phyloP scores from a whole-genome alignment of 202 grass and related monocot species.

The Cymbopogon flexuosus region DNA sequence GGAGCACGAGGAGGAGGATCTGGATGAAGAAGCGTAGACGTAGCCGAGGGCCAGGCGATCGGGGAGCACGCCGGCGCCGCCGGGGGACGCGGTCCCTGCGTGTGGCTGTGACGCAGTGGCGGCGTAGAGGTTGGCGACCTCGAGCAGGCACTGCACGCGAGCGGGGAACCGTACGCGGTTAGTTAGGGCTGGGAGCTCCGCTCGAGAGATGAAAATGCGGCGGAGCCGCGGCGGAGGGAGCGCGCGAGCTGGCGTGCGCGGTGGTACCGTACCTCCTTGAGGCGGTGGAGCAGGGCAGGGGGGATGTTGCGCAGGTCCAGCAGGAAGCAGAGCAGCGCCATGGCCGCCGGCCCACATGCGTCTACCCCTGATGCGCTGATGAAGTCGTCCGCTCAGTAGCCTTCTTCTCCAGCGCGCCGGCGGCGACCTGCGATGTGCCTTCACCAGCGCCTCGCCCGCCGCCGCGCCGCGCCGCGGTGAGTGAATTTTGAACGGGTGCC shows the following conservation, averaged over 20 bases:
- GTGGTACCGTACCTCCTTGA: constrained; percentile 56
- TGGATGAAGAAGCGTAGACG: constrained; percentile 25
- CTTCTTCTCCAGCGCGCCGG: constrained; percentile 20
- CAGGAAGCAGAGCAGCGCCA: constrained; percentile 89
- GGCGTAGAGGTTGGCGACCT: constrained; percentile 81
- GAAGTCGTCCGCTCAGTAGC: neutral
- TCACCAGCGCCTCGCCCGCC: neutral
- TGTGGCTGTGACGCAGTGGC: constrained; percentile 22
- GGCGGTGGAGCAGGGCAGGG: constrained; percentile 47
- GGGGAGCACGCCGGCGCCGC: constrained; percentile 27
- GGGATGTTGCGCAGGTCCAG: constrained; percentile 83
- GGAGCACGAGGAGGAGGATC: neutral
- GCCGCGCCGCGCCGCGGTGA: neutral
- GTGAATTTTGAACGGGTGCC: neutral
- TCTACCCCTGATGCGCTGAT: neutral
- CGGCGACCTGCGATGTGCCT: neutral
- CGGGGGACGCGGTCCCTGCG: neutral
- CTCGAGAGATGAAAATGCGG: neutral
- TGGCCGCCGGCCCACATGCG: constrained; percentile 26
- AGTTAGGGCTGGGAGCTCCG: constrained; percentile 2
- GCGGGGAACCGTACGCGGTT: neutral
- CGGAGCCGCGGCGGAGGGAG: neutral
- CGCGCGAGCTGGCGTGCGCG: neutral
- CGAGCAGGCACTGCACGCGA: constrained; percentile 52
- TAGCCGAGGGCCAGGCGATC: constrained; percentile 68